phyloP scores from a whole-genome alignment of 179 eudicot genomes.

The Corrigiola litoralis region DNA sequence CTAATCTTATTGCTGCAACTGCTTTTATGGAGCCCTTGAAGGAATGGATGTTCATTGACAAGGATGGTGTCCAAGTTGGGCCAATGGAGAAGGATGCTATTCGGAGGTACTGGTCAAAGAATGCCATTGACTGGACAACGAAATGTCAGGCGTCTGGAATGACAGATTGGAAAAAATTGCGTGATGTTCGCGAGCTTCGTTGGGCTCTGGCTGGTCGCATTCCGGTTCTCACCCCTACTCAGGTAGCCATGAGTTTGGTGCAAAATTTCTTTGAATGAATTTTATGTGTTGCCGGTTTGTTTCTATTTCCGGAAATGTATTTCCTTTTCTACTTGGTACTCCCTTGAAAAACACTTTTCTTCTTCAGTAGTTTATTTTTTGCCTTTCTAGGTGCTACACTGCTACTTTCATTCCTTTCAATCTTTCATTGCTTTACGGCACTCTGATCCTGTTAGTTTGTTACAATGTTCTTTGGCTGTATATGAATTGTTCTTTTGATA shows the following conservation, averaged over 20 bases:
- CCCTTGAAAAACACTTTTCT: too few species aligned
- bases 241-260: conserved; percentile 42
- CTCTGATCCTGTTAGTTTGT: too few species aligned
- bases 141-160: conserved; percentile 89
- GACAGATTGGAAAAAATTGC: conserved; percentile 91
- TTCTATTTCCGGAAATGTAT: background rate
- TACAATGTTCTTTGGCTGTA: too few species aligned
- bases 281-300: background rate
- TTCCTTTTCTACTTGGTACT: too few species aligned
- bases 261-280: background rate
- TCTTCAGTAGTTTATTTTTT: too few species aligned
- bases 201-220: conserved; percentile 93
- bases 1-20: conserved; percentile 95
- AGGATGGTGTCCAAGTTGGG: conserved; percentile 80
- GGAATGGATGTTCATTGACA: conserved; percentile 88
- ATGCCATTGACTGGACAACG: conserved; percentile 89
- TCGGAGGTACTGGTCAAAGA: conserved; percentile 88
- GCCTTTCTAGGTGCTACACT: too few species aligned
- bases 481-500: too few species aligned
- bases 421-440: too few species aligned
- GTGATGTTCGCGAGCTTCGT: conserved; percentile 96
- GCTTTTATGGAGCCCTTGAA: conserved; percentile 98
- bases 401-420: too few species aligned
- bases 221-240: conserved; percentile 88
- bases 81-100: conserved; percentile 98